These are phyloP conservation scores for Xylariaceae sp. DNA, from an alignment of 2,329 filamentous ascomycete species.

Conservation along the genomic window DNA sequence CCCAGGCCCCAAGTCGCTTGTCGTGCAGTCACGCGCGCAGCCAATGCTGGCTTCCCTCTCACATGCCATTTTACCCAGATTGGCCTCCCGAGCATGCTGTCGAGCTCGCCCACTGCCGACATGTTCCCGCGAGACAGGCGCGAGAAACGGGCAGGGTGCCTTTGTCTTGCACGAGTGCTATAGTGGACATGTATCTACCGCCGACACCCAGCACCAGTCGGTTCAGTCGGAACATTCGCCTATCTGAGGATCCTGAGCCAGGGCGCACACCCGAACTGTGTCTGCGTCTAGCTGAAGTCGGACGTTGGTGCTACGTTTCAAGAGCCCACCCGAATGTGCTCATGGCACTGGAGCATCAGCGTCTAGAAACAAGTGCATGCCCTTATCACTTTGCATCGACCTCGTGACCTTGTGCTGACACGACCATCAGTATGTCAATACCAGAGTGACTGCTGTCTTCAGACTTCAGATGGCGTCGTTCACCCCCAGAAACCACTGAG, in stretches of 20 bases:
- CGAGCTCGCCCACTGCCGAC: no score
- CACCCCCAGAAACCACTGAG: no score
- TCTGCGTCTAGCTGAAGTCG: background rate
- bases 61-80: conserved; percentile 21
- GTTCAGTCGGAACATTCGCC: background rate
- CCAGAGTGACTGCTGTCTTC: no score
- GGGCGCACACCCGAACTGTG: background rate
- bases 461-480: no score
- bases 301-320: no score
- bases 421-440: no score
- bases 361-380: no score
- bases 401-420: no score
- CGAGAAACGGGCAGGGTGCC: background rate
- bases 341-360: no score
- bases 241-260: background rate
- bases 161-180: background rate
- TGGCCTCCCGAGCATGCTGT: conserved; percentile 2
- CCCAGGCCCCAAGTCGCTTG: background rate
- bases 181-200: background rate
- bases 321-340: no score
- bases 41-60: conserved; percentile 13
- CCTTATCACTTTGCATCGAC: no score
- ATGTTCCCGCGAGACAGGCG: no score
- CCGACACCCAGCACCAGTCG: background rate
- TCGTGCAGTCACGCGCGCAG: conserved; percentile 1